phyloP scores from a whole-genome alignment of 2,329 filamentous ascomycete species.

The Botrytis porri region DNA sequence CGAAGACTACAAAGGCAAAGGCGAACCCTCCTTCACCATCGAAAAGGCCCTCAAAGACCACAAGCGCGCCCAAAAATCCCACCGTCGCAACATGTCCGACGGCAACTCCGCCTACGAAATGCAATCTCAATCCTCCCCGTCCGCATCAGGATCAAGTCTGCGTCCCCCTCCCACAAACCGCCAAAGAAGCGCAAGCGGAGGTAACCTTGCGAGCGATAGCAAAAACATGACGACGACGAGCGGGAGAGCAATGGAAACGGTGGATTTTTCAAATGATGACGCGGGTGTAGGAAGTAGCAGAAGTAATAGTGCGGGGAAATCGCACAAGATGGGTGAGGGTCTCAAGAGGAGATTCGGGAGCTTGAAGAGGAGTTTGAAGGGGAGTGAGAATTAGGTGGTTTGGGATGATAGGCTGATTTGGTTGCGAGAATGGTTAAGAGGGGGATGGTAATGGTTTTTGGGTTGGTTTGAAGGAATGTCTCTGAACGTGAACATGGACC shows the following conservation, averaged over 20 bases:
- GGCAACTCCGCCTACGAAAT: constrained; percentile 48
- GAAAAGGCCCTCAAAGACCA: constrained; percentile 65
- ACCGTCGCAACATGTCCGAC: constrained; percentile 31
- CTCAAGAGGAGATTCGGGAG: constrained; percentile 54
- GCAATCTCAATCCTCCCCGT: constrained; percentile 39
- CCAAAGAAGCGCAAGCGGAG: constrained; percentile 46
- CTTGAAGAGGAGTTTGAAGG: constrained; percentile 44
- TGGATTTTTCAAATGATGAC: constrained; percentile 11
- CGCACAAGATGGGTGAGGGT: constrained; percentile 44
- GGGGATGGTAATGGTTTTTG: not conserved
- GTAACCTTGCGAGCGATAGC: constrained; percentile 14
- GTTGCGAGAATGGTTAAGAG: not conserved
- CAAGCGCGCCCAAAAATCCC: constrained; percentile 27
- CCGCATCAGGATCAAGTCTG: constrained; percentile 17
- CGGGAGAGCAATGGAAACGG: constrained; percentile 20
- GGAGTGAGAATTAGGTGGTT: not conserved
- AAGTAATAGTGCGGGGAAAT: constrained; percentile 42
- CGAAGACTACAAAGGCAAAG: constrained; percentile 78
- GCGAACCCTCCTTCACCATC: constrained; percentile 69
- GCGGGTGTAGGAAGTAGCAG: constrained; percentile 21
- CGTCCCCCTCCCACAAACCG: constrained; percentile 31
- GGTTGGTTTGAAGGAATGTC: not conserved
- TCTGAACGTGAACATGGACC: not conserved
- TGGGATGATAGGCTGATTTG: not conserved
- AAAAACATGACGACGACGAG: not conserved